Evolutionary conservation across 345 rosid species (phyloP).

Genomic region (Linum usitatissimum): DNA sequence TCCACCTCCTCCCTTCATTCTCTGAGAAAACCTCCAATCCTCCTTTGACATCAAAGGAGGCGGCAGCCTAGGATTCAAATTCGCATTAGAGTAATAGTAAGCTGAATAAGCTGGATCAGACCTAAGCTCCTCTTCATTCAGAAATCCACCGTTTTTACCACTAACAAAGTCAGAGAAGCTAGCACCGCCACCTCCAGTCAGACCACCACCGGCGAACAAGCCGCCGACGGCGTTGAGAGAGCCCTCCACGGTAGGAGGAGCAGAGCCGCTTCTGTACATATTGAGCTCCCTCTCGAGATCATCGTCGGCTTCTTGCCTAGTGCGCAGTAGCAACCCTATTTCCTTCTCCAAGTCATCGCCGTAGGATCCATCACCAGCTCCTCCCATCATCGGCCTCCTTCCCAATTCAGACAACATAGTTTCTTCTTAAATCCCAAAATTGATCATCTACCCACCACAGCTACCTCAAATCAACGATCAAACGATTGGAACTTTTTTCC

Average conservation of each 20-base stretch:
- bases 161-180: constrained; percentile 36
- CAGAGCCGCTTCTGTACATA: constrained; percentile 66
- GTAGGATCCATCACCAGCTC: constrained; percentile 55
- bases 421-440: constrained; percentile 24
- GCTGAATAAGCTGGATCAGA: constrained; percentile 63
- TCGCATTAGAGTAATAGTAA: constrained; percentile 65
- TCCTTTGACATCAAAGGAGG: constrained; percentile 81
- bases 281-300: constrained; percentile 55
- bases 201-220: constrained; percentile 25
- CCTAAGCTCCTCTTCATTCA: constrained; percentile 61
- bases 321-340: constrained; percentile 40
- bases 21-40: constrained; percentile 77
- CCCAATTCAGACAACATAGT: constrained; percentile 50
- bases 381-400: constrained; percentile 56
- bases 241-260: constrained; percentile 71
- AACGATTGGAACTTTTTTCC: constrained; percentile 9
- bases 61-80: constrained; percentile 84
- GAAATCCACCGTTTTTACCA: constrained; percentile 34
- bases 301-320: constrained; percentile 35
- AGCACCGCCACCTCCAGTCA: constrained; percentile 22
- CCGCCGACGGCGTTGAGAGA: constrained; percentile 55
- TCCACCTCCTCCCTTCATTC: constrained; percentile 49
- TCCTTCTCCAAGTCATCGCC: constrained; percentile 71
- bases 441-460: constrained; percentile 22
- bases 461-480: background rate